phyloP scores from a whole-genome alignment of 2,329 filamentous ascomycete genomes.

The Trichothecium sympodiale region DNA sequence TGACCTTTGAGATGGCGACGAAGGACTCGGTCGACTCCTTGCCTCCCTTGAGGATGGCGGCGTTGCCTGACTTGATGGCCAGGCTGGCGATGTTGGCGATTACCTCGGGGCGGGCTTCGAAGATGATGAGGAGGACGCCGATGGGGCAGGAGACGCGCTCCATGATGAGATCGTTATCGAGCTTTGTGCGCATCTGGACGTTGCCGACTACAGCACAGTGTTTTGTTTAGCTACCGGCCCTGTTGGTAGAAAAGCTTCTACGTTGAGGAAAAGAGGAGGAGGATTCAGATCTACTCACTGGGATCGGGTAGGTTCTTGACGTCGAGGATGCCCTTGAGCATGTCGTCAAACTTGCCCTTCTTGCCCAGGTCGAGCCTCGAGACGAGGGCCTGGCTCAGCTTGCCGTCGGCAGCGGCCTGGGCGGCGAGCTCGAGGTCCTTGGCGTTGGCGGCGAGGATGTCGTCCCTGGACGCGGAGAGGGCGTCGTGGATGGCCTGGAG shows the following conservation, averaged over 20 bases:
- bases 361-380: slow-evolving; percentile 80
- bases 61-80: slow-evolving; percentile 94
- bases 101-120: slow-evolving; percentile 93
- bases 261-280: neutral
- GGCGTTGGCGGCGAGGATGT: slow-evolving; percentile 79
- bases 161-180: slow-evolving; percentile 77
- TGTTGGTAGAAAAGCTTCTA: no score
- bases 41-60: slow-evolving; percentile 92
- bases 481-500: slow-evolving; percentile 72
- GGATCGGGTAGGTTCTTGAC: slow-evolving; percentile 79
- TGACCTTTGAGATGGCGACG: slow-evolving; percentile 74
- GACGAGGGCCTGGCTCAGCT: slow-evolving; percentile 70
- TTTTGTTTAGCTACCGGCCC: no score
- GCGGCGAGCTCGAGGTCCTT: slow-evolving; percentile 67
- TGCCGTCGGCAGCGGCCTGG: slow-evolving; percentile 61
- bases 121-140: slow-evolving; percentile 95
- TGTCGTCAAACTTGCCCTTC: slow-evolving; percentile 91
- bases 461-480: slow-evolving; percentile 56
- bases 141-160: slow-evolving; percentile 90
- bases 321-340: slow-evolving; percentile 89
- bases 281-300: slow-evolving; percentile 38
- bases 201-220: slow-evolving; percentile 53
- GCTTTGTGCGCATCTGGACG: slow-evolving; percentile 68
- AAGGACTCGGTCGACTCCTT: slow-evolving; percentile 97
- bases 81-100: slow-evolving; percentile 96